Conservation (phyloP, 2,329 filamentous ascomycete genomes). For the Davidsoniella eucalypti region DNA sequence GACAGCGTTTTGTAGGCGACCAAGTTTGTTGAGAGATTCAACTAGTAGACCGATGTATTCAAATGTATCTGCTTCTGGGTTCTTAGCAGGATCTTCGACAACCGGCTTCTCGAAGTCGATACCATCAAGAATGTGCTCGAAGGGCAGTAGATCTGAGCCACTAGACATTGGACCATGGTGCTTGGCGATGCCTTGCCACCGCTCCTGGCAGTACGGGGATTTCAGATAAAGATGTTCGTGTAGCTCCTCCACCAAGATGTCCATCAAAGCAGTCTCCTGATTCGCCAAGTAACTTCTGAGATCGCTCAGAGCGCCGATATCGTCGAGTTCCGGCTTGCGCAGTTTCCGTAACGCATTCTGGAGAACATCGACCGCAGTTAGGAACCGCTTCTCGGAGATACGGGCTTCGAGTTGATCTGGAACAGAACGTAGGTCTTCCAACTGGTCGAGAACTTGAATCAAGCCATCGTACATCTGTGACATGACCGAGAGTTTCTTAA, state of each 20-base stretch:
- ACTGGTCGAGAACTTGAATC: constrained; percentile 63
- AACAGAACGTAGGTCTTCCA: constrained; percentile 76
- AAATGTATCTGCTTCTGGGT: constrained; percentile 90
- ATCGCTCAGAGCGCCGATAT: constrained; percentile 76
- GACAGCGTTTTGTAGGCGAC: constrained; percentile 68
- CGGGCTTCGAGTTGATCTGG: constrained; percentile 86
- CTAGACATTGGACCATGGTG: constrained; percentile 41
- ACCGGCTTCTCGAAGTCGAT: constrained; percentile 46
- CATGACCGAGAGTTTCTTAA: constrained; percentile 73
- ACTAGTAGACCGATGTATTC: constrained; percentile 78
- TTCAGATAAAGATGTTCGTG: constrained; percentile 96
- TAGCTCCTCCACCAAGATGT: constrained; percentile 91
- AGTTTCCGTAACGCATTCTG: constrained; percentile 75
- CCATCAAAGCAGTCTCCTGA: constrained; percentile 79
- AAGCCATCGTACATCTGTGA: constrained; percentile 86
- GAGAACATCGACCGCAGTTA: constrained; percentile 81
- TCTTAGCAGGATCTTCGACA: constrained; percentile 77
- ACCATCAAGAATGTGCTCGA: constrained; percentile 41
- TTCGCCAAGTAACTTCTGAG: constrained; percentile 77
- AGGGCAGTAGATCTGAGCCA: constrained; percentile 31
- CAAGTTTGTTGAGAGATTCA: constrained; percentile 80
- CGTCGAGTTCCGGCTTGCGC: constrained; percentile 73
- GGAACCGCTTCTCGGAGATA: constrained; percentile 90
- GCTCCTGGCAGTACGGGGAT: constrained; percentile 89
- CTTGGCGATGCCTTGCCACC: constrained; percentile 74